Percentiles rank a stretch among this genome's conserved stretches.
Evolutionary conservation across 768 basidiomycete genomes (phyloP).

Genomic region (Lactarius quietus): DNA sequence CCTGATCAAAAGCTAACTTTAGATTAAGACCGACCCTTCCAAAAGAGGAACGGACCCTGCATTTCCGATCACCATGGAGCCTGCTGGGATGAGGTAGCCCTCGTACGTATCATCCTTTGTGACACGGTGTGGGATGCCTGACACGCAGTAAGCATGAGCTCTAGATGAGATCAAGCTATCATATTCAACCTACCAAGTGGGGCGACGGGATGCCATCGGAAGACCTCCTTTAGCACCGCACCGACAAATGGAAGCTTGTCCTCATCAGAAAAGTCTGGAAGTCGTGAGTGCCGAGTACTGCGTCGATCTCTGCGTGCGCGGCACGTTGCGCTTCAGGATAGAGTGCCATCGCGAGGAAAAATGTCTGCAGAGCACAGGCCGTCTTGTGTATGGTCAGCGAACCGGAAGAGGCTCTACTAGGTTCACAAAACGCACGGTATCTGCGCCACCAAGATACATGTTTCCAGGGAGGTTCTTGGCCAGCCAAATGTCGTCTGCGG

Average conservation of each 20-base stretch:
- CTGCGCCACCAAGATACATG: conserved; percentile 15
- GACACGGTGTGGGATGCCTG: conserved; percentile 32
- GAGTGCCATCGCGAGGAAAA: conserved; percentile 26
- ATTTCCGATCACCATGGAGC: conserved; percentile 33
- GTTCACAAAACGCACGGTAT: conserved; percentile 17
- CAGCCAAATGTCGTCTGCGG: background rate
- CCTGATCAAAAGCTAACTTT: background rate
- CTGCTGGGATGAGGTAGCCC: conserved; percentile 33
- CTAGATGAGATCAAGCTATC: background rate
- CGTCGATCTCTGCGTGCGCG: conserved; percentile 40
- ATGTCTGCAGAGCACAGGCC: background rate
- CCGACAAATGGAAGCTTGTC: conserved; percentile 36
- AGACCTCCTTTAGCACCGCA: conserved; percentile 40
- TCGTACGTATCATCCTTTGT: conserved; percentile 32
- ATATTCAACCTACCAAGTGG: conserved; percentile 21
- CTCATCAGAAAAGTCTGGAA: conserved; percentile 37
- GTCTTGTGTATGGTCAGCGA: conserved; percentile 14
- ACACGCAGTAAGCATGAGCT: background rate
- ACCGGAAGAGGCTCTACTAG: background rate
- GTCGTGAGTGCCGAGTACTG: conserved; percentile 33
- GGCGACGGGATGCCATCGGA: conserved; percentile 32
- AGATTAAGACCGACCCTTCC: background rate
- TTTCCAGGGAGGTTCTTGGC: background rate
- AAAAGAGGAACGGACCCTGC: conserved; percentile 29
- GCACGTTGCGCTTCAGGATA: conserved; percentile 24